Base-by-base conservation (phyloP, 768 basidiomycete genomes). In the Mycena crocata region DNA sequence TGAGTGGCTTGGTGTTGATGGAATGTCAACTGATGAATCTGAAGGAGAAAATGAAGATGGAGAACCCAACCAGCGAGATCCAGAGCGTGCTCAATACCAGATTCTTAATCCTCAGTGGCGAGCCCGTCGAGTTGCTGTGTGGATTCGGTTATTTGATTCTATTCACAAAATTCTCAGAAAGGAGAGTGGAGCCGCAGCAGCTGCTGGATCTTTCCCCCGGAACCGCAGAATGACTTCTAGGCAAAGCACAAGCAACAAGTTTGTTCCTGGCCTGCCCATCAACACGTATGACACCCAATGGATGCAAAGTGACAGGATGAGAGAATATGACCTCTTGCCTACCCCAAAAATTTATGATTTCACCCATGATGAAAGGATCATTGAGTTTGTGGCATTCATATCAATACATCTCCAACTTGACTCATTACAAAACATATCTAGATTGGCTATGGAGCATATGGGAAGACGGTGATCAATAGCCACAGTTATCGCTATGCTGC, bases 21-120 rank as follows among this genome's bases (percentile, higher is more conserved):
- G 74, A 8, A 75, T 75, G 74, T 75, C 74, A 6, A 69, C 65
- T 51, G 68, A 73, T 58, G 69, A 75, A 49, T 73, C 72, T 17
- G 74, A 73, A 15, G 62, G 71, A 24, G 55, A 67, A 8, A 19
- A 39, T 17, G n/a, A n/a, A n/a, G n/a, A n/a, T n/a, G n/a, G n/a
- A n/a, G n/a, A n/a, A n/a, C n/a, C n/a, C n/a, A n/a, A n/a, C n/a
- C n/a, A n/a, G n/a, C n/a, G n/a, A n/a, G 48, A 48, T 37, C 10
- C 10, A 9, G 9, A 9, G 3, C 1, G 14, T 5, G 12, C 19
- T 34, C 19, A n/a, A 10, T 72, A 63, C 34, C 26, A 56, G 19
- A 57, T 68, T 13, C 62, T 66, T 32, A 6, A n/a, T 0, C 70
- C 72, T 13, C 21, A 23, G 30, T 75, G 71, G 72, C 49, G 72